Evolutionary conservation across 1,284 basidiomycete species (phyloP).

Genomic region (Salmacisia buchloeana): DNA sequence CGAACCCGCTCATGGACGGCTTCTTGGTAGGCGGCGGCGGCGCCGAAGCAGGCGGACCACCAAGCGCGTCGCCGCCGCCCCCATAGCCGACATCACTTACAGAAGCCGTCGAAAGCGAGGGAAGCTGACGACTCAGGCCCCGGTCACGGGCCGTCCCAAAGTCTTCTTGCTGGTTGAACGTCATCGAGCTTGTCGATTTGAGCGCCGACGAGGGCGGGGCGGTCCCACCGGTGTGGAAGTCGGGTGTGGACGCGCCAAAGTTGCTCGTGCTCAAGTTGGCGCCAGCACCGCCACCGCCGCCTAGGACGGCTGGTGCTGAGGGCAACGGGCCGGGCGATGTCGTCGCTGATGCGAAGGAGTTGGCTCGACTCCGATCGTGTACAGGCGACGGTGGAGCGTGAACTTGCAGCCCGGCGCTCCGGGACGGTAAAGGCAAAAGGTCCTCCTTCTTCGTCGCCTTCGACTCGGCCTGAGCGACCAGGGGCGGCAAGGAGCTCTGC

Average conservation of each 20-base stretch:
- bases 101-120: neutral
- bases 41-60: neutral
- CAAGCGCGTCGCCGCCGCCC: neutral
- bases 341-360: neutral
- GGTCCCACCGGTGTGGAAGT: too few species aligned
- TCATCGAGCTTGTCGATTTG: neutral
- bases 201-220: neutral
- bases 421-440: too few species aligned
- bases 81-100: neutral
- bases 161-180: slow-evolving; percentile 1
- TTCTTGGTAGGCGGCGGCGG: too few species aligned
- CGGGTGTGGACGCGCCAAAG: too few species aligned
- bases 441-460: too few species aligned
- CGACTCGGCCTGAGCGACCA: slow-evolving; percentile 24
- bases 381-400: neutral
- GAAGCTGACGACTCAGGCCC: neutral
- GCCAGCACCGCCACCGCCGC: neutral
- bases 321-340: neutral
- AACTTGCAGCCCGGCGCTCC: neutral
- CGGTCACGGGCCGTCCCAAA: neutral
- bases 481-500: slow-evolving; percentile 35
- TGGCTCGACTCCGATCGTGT: neutral
- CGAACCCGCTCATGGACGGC: neutral
- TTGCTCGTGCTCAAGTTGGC: too few species aligned
- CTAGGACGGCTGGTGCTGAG: too few species aligned